phyloP scores from a whole-genome alignment of 192 early-diverging fungal species.

The Podila horticola region DNA sequence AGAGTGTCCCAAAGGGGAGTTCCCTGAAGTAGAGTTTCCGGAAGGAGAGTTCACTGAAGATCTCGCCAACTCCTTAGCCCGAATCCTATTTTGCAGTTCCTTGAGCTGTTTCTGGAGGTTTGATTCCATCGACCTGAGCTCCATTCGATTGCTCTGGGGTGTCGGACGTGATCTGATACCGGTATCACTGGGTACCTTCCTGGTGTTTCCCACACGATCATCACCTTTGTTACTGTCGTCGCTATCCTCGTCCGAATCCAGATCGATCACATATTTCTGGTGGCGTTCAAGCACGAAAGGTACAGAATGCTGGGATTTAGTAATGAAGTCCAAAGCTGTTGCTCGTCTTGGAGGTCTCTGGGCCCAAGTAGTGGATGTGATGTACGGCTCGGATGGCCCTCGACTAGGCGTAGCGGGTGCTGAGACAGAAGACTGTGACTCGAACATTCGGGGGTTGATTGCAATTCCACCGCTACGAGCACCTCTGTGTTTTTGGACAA shows the following conservation, averaged over 20 bases:
- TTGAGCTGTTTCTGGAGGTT: constrained; percentile 13
- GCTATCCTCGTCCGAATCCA: constrained; percentile 28
- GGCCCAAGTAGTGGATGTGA: not conserved
- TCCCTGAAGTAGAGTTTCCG: too few relatives aligned
- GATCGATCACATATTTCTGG: constrained; percentile 25
- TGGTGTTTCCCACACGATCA: not conserved
- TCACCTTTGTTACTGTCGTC: constrained; percentile 7
- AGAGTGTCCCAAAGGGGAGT: not conserved
- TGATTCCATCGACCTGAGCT: constrained; percentile 1
- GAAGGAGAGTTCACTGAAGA: not conserved
- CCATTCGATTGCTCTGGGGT: not conserved
- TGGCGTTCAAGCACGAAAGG: constrained; percentile 32
- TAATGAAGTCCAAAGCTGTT: constrained; percentile 35
- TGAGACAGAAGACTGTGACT: not conserved
- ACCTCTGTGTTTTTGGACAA: not conserved
- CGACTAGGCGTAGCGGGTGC: not conserved
- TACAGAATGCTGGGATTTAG: not conserved
- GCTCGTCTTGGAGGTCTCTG: constrained; percentile 18
- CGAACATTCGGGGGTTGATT: not conserved
- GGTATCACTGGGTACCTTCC: not conserved
- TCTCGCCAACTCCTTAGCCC: constrained; percentile 19
- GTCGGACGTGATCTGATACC: not conserved
- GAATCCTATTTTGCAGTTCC: constrained; percentile 21
- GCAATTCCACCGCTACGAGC: not conserved
- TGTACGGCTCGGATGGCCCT: not conserved